A percentile compares a stretch with the other conserved stretches of the same genome.
Conservation (phyloP, 108 stramenopile genomes). For the Nitzschia sp. region DNA sequence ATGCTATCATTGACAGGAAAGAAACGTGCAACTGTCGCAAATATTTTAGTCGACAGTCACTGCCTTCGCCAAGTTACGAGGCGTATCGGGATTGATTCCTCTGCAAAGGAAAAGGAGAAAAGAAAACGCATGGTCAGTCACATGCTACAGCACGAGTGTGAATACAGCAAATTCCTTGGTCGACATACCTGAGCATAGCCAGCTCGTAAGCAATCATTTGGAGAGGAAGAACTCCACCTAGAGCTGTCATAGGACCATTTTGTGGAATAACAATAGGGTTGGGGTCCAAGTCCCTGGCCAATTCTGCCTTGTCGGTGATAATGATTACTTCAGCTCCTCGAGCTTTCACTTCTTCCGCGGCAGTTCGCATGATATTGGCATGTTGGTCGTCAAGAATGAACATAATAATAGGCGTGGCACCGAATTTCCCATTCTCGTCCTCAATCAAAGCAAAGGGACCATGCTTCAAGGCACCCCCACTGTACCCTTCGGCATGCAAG, state of each 20-base stretch:
- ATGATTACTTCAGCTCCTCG: constrained; percentile 95
- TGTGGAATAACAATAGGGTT: constrained; percentile 93
- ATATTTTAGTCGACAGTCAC: constrained; percentile 93
- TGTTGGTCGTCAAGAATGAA: constrained; percentile 97
- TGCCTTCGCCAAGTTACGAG: constrained; percentile 99
- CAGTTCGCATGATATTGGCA: constrained; percentile 92
- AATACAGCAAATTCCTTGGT: background rate
- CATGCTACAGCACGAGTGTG: background rate
- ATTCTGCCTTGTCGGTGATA: constrained; percentile 87
- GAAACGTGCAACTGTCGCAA: no score
- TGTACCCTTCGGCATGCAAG: constrained; percentile 98
- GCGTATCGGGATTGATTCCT: constrained; percentile 97
- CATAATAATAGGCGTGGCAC: constrained; percentile 98
- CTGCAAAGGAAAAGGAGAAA: constrained; percentile 42
- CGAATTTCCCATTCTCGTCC: constrained; percentile 85
- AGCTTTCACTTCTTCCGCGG: constrained; percentile 94
- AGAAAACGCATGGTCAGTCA: constrained; percentile 10
- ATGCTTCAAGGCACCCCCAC: constrained; percentile 98
- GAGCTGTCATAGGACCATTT: constrained; percentile 95
- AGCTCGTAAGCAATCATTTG: constrained; percentile 98
- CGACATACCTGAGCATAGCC: constrained; percentile 81
- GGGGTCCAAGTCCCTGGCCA: constrained; percentile 83
- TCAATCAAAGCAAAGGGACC: constrained; percentile 98
- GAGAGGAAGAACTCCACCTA: constrained; percentile 92
- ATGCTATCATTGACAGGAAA: no score